Percentiles rank a stretch among this genome's conserved stretches.
Evolutionary conservation across 805 yeast genomes (phyloP).

Genomic region (Saccharomycopsis sp.): DNA sequence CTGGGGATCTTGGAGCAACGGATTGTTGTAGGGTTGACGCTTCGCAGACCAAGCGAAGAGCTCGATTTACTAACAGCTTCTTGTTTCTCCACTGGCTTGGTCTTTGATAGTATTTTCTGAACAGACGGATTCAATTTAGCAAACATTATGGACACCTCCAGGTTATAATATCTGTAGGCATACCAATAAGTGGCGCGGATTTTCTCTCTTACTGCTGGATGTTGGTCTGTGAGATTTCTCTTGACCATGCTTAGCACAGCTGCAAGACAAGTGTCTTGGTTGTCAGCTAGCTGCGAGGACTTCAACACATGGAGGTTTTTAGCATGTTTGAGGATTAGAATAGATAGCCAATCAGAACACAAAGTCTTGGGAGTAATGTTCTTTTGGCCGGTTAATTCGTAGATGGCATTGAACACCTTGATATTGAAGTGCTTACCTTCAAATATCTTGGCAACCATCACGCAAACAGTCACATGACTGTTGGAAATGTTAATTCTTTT

Average conservation of each 20-base stretch:
- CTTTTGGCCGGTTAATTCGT: constrained; percentile 55
- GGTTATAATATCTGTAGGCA: constrained; percentile 47
- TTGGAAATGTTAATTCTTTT: constrained; percentile 58
- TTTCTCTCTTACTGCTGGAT: constrained; percentile 69
- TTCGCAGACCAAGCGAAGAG: background rate
- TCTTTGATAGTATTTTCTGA: constrained; percentile 55
- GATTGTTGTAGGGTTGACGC: background rate
- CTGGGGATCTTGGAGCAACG: background rate
- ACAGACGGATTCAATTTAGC: constrained; percentile 25
- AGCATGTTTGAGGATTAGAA: constrained; percentile 49
- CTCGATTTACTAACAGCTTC: background rate
- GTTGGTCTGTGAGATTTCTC: constrained; percentile 71
- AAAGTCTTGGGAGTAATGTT: constrained; percentile 64
- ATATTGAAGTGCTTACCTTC: constrained; percentile 34
- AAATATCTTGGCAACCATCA: constrained; percentile 24
- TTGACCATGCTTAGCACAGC: constrained; percentile 43
- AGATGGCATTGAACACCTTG: constrained; percentile 45
- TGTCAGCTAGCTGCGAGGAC: constrained; percentile 8
- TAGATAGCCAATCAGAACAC: constrained; percentile 63
- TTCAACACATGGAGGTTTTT: constrained; percentile 27
- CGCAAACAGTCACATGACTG: constrained; percentile 45
- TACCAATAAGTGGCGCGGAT: constrained; percentile 75
- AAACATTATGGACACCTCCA: constrained; percentile 38
- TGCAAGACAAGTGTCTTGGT: constrained; percentile 27
- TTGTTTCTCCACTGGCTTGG: constrained; percentile 37